Percentiles rank a stretch among this genome's conserved stretches.
phyloP scores from a whole-genome alignment of 163 green algal genomes.

The Scenedesmus sp. region DNA sequence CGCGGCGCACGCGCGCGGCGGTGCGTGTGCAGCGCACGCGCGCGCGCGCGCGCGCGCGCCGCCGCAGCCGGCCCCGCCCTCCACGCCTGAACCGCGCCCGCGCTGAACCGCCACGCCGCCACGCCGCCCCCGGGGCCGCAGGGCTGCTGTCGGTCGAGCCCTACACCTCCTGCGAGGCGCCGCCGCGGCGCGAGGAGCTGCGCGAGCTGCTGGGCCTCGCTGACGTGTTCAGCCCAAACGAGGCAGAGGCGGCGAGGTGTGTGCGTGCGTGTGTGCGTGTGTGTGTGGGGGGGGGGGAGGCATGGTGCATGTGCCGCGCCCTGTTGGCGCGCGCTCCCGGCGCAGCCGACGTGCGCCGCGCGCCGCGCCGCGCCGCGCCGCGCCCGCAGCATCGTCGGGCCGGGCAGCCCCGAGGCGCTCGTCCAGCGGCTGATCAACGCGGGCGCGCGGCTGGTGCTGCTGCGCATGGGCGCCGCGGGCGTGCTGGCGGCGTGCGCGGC shows the following conservation, averaged over 20 bases:
- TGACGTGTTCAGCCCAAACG: conserved; percentile 60
- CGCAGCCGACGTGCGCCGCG: too few species aligned
- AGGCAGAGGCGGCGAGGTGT: conserved; percentile 55
- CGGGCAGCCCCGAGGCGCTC: conserved; percentile 33
- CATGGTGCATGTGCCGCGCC: too few species aligned
- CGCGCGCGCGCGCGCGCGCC: not conserved
- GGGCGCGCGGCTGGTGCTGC: conserved; percentile 42
- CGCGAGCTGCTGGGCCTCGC: conserved; percentile 19
- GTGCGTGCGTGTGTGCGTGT: too few species aligned
- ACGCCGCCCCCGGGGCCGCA: not conserved
- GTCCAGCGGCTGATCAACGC: conserved; percentile 26
- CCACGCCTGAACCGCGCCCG: not conserved
- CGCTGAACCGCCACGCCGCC: not conserved
- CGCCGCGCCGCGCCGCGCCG: too few species aligned
- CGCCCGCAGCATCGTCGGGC: conserved; percentile 60
- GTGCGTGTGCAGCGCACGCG: too few species aligned
- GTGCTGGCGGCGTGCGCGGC: conserved; percentile 26
- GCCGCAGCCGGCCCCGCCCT: not conserved
- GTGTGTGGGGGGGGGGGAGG: too few species aligned
- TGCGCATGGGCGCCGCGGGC: conserved; percentile 44
- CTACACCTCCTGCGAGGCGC: conserved; percentile 50
- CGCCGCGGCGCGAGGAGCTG: conserved; percentile 23
- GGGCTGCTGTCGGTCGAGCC: conserved; percentile 59
- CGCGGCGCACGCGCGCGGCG: not conserved
- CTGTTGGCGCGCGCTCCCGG: too few species aligned